Evolutionary conservation across 176 grass and related monocot genomes (phyloP).

Genomic region (Tillandsia leiboldiana): DNA sequence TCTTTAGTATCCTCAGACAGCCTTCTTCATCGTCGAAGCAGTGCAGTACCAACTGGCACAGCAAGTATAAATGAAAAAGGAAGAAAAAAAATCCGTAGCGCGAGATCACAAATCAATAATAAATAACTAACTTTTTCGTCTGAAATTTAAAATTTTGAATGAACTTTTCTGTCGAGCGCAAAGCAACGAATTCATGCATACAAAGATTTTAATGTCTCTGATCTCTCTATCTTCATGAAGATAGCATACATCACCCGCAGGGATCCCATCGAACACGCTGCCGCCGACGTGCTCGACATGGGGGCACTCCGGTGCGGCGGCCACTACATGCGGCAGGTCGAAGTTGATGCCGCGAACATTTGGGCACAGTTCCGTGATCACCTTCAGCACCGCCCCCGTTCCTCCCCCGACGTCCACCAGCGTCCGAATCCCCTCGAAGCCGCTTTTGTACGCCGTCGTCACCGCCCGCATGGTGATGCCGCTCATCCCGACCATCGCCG

Average conservation of each 20-base stretch:
- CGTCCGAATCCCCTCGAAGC: constrained; percentile 1
- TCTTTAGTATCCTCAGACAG: constrained; percentile 24
- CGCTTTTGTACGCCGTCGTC: not conserved
- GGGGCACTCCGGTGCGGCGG: not conserved
- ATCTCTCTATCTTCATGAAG: constrained; percentile 24
- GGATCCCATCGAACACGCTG: constrained; percentile 21
- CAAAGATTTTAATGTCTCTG: no score
- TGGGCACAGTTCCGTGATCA: constrained; percentile 15
- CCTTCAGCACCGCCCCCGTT: constrained; percentile 4
- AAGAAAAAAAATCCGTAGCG: no score
- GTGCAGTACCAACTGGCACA: constrained; percentile 22
- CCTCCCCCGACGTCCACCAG: constrained; percentile 39
- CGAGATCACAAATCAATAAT: no score
- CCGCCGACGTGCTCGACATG: constrained; percentile 15
- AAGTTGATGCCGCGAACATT: constrained; percentile 25
- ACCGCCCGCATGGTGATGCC: no score
- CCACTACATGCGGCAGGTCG: constrained; percentile 30
- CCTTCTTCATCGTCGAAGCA: constrained; percentile 20
- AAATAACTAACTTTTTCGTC: no score
- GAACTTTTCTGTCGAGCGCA: no score
- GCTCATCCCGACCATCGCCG: no score
- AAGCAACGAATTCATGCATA: no score
- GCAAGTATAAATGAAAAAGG: no score
- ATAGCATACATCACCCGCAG: constrained; percentile 25
- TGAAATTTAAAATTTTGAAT: no score